Evolutionary conservation across 306 rosid genomes (phyloP), one percentile per base, ranked within the genome.

Genomic region (Cajanus cajan): DNA sequence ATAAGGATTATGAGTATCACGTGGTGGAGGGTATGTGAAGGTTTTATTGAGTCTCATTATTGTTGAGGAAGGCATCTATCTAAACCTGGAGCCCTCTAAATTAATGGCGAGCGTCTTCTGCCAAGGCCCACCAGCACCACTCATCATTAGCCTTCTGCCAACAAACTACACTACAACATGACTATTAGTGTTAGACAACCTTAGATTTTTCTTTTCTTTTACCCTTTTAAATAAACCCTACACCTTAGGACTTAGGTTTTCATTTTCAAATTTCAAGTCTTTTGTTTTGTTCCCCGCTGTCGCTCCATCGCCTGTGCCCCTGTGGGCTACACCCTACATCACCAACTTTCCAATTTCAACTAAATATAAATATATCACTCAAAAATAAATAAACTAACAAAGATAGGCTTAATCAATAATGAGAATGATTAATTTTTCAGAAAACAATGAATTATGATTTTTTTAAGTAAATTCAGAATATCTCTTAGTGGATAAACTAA

Each of bases 111-210:
- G 21, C 43, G 31, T 75, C 80, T 43, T 28, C 82, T 65, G 2
- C 74, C 0, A 40, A 33, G 90, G 41, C 81, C 90, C 86, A 86
- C 85, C 79, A 36, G 0, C 41, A 68, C 10, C 18, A 7, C 25
- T 76, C 86, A 82, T 84, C 86, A 87, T 84, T 79, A 79, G 43
- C 68, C 74, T 36, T 34, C 57, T 84, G 68, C 24, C 78, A 50
- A 77, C 41, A 77, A 81, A 82, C 72, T 78, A 82, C 81, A 67
- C 14, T 84, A 44, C 77, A 47, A 58, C 76, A 57, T n/a, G n/a
- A n/a, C 47, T 16, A 37, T 31, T 11, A 45, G 28, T 40, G 16
- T 8, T 71, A 64, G 4, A 48, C 51, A 76, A 41, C 63, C 7
- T 51, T 55, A 63, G 12, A 47, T 31, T 45, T 65, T 74, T 25